Percentiles rank a stretch among this genome's conserved stretches.
These are phyloP conservation scores for Pseudonitzschia delicatissima DNA, from an alignment of 108 stramenopile species.

Conservation along the genomic window DNA sequence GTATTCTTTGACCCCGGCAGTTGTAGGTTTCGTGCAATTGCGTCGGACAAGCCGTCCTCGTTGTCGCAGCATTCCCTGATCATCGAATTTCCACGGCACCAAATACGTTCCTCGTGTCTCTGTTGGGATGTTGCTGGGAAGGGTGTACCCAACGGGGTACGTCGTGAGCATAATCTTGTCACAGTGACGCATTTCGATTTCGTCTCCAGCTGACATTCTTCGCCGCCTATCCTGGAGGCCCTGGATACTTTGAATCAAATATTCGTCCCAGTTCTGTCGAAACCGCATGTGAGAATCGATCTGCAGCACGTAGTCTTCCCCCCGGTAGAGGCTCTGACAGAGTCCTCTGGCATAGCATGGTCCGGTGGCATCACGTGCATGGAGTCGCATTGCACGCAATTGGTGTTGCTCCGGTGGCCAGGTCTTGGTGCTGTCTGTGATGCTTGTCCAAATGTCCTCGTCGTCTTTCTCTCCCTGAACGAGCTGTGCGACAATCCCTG, in stretches of 20 bases:
- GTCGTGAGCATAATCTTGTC: conserved; percentile 59
- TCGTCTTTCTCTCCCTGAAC: conserved; percentile 27
- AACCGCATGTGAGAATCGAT: conserved; percentile 93
- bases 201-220: not conserved
- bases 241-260: conserved; percentile 42
- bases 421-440: not conserved
- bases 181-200: not conserved
- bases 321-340: conserved; percentile 72
- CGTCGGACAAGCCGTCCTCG: conserved; percentile 49
- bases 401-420: conserved; percentile 21
- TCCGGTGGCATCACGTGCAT: conserved; percentile 63
- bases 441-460: not conserved
- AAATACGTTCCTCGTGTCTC: conserved; percentile 57
- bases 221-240: not conserved
- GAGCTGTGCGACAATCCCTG: conserved; percentile 74
- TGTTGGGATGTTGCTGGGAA: conserved; percentile 44
- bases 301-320: conserved; percentile 85
- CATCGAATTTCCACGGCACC: conserved; percentile 74
- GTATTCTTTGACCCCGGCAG: too few species aligned
- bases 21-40: not conserved
- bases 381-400: conserved; percentile 41
- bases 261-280: conserved; percentile 64
- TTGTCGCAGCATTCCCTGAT: conserved; percentile 57
- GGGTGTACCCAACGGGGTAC: conserved; percentile 77
- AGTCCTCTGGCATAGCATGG: conserved; percentile 82